These are phyloP conservation scores for Spizellomyces sp. DNA, from an alignment of 192 early-diverging fungal species.

Conservation along the genomic window DNA sequence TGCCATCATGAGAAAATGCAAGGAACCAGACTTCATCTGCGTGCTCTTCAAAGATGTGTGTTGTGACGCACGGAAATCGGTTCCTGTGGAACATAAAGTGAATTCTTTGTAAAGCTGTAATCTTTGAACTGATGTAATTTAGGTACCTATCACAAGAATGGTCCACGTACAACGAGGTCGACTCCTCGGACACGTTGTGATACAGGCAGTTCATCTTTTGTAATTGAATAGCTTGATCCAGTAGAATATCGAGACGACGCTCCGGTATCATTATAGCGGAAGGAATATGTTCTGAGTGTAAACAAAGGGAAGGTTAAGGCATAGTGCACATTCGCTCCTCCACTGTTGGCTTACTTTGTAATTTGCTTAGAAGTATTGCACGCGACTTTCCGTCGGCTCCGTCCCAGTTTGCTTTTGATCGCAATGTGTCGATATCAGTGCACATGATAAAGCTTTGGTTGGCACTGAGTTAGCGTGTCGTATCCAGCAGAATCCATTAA, in stretches of 20 bases:
- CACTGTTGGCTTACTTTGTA: constrained; percentile 56
- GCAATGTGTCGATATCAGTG: constrained; percentile 66
- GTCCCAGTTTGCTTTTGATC: constrained; percentile 74
- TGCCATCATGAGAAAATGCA: constrained; percentile 87
- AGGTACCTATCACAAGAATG: constrained; percentile 74
- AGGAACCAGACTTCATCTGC: constrained; percentile 96
- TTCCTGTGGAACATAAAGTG: constrained; percentile 21
- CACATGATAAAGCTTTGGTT: constrained; percentile 70
- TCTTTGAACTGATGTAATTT: no score
- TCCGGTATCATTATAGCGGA: constrained; percentile 86
- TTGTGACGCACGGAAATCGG: constrained; percentile 51
- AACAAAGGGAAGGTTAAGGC: no score
- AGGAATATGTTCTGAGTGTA: constrained; percentile 65
- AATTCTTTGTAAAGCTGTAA: not conserved
- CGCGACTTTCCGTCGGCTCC: constrained; percentile 75
- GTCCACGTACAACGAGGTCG: constrained; percentile 67
- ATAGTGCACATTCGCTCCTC: constrained; percentile 9
- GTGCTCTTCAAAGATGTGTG: constrained; percentile 73
- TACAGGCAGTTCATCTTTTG: constrained; percentile 82
- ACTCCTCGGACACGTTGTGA: constrained; percentile 67
- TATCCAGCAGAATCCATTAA: not conserved
- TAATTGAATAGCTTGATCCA: constrained; percentile 75
- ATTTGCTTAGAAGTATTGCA: constrained; percentile 53
- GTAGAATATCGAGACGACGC: constrained; percentile 77
- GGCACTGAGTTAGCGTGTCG: not conserved